A percentile compares a stretch with the other conserved stretches of the same genome.
Evolutionary conservation across 805 yeast species (phyloP).

Genomic region (Lachancea thermotolerans): DNA sequence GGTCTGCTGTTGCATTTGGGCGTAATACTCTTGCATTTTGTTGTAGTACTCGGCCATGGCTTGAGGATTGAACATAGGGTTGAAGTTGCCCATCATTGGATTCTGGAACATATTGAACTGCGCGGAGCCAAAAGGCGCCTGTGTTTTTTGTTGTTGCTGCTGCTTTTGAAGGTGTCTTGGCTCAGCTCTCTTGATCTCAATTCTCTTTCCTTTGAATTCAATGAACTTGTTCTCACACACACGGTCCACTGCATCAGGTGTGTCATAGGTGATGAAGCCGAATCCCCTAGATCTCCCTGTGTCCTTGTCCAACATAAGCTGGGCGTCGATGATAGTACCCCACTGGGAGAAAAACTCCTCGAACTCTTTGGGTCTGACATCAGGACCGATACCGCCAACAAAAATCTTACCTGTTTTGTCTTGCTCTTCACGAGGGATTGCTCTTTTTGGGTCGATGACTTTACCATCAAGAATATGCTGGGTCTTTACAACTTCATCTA

Average conservation of each 20-base stretch:
- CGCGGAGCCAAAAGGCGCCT: conserved; percentile 17
- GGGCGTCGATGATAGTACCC: conserved; percentile 92
- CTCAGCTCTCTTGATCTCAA: conserved; percentile 80
- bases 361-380: conserved; percentile 87
- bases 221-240: conserved; percentile 78
- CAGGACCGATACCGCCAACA: conserved; percentile 94
- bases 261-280: conserved; percentile 93
- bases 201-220: conserved; percentile 75
- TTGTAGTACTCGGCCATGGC: conserved; percentile 60
- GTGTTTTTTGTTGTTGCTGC: conserved; percentile 28
- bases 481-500: conserved; percentile 75
- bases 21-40: conserved; percentile 48
- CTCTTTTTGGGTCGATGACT: conserved; percentile 94
- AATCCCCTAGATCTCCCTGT: conserved; percentile 96
- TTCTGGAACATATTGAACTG: conserved; percentile 28
- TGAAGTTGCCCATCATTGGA: conserved; percentile 32
- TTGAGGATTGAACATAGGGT: conserved; percentile 39
- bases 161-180: conserved; percentile 64
- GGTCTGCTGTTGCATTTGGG: conserved; percentile 32
- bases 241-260: conserved; percentile 88
- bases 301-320: conserved; percentile 93
- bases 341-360: conserved; percentile 78
- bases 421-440: conserved; percentile 95
- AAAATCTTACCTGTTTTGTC: conserved; percentile 94
- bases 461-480: conserved; percentile 92